Base-by-base conservation (phyloP, 1,284 basidiomycete genomes). In the Exobasidium cylindrosporum region DNA sequence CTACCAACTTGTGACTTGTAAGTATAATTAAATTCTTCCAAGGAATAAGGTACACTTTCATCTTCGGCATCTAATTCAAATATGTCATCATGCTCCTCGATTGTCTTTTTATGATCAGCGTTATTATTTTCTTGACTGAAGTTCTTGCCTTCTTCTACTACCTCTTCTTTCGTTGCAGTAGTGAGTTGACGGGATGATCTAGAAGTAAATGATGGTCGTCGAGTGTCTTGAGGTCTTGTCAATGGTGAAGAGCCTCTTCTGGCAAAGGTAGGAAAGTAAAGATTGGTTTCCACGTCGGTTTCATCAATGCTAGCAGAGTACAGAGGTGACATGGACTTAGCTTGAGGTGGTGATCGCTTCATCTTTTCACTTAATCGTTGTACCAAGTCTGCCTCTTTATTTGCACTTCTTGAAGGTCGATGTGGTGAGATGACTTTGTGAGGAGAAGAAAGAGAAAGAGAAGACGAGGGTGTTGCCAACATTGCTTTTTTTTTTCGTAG, bases 261-360 rank as follows among this genome's bases (percentile, higher is more conserved):
- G 24, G 47, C 47, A 50, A 50, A 50, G 47, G 47, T 50, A 21
- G 47, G 47, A 50, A 50, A 50, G 47, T 50, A 50, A 7, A 50
- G 24, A 31, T 24, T 50, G 10, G 47, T 31, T 31, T 50, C 47
- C 7, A 40, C 17, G 35, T 40, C 35, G 35, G 35, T 40, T 17
- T 40, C 35, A 10, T 40, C 35, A 40, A 10, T n/a, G n/a, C n/a
- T n/a, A n/a, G n/a, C n/a, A n/a, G n/a, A n/a, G n/a, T n/a, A n/a
- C n/a, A n/a, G n/a, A n/a, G n/a, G n/a, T n/a, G n/a, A n/a, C n/a
- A n/a, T n/a, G n/a, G n/a, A n/a, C n/a, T n/a, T n/a, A n/a, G n/a
- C n/a, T n/a, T n/a, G n/a, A n/a, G n/a, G n/a, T n/a, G n/a, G n/a
- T n/a, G n/a, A n/a, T n/a, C n/a, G n/a, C n/a, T n/a, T n/a, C n/a